Conservation (phyloP, 1,284 basidiomycete genomes). For the Mrakiaceae sp. region DNA sequence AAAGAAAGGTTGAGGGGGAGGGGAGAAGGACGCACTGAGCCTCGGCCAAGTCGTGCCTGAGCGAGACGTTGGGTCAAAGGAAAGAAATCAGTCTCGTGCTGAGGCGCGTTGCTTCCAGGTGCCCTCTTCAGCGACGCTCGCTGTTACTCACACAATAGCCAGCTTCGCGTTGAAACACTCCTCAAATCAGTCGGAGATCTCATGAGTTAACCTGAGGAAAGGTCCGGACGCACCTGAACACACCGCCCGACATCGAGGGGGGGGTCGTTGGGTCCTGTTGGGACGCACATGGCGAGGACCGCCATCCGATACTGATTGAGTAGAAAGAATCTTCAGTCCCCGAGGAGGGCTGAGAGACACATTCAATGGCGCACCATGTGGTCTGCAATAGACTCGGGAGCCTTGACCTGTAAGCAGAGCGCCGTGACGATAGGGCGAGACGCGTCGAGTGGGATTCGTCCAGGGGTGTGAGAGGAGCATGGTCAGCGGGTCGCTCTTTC, state of each 20-base stretch:
- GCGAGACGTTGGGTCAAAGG: background rate
- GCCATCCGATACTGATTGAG: conserved; percentile 85
- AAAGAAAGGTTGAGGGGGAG: conserved; percentile 10
- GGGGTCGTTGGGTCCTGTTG: conserved; percentile 46
- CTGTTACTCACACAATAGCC: conserved; percentile 32
- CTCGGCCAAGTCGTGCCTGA: conserved; percentile 79
- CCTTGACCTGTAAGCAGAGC: conserved; percentile 46
- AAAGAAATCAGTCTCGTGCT: background rate
- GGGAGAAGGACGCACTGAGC: conserved; percentile 46
- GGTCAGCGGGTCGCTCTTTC: no score
- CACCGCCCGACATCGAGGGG: conserved; percentile 59
- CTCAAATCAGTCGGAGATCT: background rate
- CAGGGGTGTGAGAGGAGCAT: no score
- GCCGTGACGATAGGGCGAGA: background rate
- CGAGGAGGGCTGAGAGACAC: conserved; percentile 13
- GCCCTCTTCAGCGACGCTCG: background rate
- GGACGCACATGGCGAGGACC: conserved; percentile 69
- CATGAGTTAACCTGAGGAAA: no score
- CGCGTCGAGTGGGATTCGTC: no score
- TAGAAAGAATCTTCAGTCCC: conserved; percentile 86
- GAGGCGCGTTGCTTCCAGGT: no score
- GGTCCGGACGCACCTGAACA: conserved; percentile 17
- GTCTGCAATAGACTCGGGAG: conserved; percentile 42
- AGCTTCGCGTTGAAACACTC: background rate
- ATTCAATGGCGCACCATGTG: conserved; percentile 19